Percentiles rank a stretch among this genome's conserved stretches.
Evolutionary conservation across 2,329 filamentous ascomycete species (phyloP).

Genomic region (Trichoderma oligosporum): DNA sequence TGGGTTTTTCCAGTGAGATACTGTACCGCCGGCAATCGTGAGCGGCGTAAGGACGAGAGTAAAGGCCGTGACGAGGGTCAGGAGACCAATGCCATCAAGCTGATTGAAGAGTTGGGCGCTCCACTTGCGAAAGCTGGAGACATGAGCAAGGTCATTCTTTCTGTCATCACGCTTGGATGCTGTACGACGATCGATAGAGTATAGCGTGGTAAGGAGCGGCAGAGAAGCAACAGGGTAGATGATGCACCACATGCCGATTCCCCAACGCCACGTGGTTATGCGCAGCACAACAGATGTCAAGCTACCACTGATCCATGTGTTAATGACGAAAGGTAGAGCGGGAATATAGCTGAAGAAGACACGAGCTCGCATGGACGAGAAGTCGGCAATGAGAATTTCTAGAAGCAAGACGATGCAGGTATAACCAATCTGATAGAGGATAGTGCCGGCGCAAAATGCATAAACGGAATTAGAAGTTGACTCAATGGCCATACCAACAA

Average conservation of each 20-base stretch:
- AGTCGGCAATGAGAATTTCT: constrained; percentile 59
- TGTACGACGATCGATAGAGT: constrained; percentile 31
- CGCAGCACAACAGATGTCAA: constrained; percentile 49
- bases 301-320: constrained; percentile 61
- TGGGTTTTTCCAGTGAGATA: constrained; percentile 47
- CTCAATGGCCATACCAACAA: constrained; percentile 52
- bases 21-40: constrained; percentile 51
- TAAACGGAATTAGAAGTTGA: constrained; percentile 46
- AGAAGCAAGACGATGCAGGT: constrained; percentile 55
- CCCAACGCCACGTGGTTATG: constrained; percentile 56
- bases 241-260: constrained; percentile 61
- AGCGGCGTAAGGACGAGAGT: constrained; percentile 48
- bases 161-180: neutral
- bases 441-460: constrained; percentile 50
- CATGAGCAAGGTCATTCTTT: neutral
- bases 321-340: constrained; percentile 55
- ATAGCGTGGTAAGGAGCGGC: constrained; percentile 48
- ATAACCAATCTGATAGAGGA: constrained; percentile 58
- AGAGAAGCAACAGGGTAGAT: constrained; percentile 55
- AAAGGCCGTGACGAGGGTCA: constrained; percentile 44
- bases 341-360: constrained; percentile 62
- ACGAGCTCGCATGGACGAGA: constrained; percentile 56
- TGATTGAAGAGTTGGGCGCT: constrained; percentile 50
- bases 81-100: constrained; percentile 50
- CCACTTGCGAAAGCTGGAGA: constrained; percentile 31